A percentile compares a stretch with the other conserved stretches of the same genome.
phyloP scores from a whole-genome alignment of 2,329 filamentous ascomycete genomes.

The Alternaria ventricosa region DNA sequence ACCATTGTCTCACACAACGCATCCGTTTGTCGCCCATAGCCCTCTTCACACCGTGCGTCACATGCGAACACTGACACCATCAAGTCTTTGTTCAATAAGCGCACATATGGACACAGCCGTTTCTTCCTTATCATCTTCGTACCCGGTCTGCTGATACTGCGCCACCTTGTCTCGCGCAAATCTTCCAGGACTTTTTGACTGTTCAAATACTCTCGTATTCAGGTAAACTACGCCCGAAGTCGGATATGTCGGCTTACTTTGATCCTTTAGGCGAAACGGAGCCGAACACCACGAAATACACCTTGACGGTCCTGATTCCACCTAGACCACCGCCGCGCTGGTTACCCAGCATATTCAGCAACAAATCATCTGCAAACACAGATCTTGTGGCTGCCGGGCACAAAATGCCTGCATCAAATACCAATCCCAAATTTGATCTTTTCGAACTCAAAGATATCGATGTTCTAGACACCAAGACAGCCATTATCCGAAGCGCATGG shows the following conservation, averaged over 20 bases:
- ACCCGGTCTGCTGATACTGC: not conserved
- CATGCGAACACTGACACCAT: not conserved
- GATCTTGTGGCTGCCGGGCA: not conserved
- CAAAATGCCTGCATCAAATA: constrained; percentile 15
- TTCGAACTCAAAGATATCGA: constrained; percentile 22
- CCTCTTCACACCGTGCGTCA: not conserved
- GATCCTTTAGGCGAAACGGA: constrained; percentile 32
- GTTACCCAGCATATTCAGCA: constrained; percentile 24
- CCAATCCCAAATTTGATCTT: constrained; percentile 19
- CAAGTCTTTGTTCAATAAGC: not conserved
- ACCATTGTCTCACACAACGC: not conserved
- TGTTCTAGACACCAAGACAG: constrained; percentile 19
- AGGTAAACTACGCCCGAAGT: not conserved
- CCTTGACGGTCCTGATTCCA: constrained; percentile 24
- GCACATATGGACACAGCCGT: not conserved
- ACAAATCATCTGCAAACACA: constrained; percentile 6
- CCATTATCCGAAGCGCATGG: constrained; percentile 14
- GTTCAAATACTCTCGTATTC: not conserved
- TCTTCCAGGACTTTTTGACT: not conserved
- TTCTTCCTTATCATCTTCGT: too few species aligned
- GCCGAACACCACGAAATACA: constrained; percentile 28
- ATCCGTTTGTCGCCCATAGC: not conserved
- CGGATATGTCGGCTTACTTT: constrained; percentile 13
- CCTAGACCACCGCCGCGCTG: constrained; percentile 26
- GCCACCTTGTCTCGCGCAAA: not conserved